A percentile compares a stretch with the other conserved stretches of the same genome.
These are phyloP conservation scores for Pseudocercospora eumusae DNA, from an alignment of 2,329 filamentous ascomycete species.

Conservation along the genomic window DNA sequence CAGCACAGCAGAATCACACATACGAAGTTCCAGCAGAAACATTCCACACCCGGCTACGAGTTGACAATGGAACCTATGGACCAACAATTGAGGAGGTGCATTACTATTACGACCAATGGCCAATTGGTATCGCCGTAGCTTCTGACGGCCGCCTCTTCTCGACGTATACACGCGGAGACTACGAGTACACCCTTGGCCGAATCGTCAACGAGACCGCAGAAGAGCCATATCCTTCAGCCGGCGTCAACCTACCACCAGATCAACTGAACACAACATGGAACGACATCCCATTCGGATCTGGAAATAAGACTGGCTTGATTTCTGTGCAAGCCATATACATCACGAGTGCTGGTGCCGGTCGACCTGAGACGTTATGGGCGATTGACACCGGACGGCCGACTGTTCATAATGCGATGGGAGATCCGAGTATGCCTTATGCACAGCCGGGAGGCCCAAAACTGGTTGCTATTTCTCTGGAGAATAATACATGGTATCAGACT, in stretches of 20 bases:
- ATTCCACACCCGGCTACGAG: slow-evolving; percentile 42
- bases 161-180: slow-evolving; percentile 50
- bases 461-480: slow-evolving; percentile 46
- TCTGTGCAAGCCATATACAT: slow-evolving; percentile 51
- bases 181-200: slow-evolving; percentile 52
- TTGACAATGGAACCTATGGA: slow-evolving; percentile 53
- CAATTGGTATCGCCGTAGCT: slow-evolving; percentile 49
- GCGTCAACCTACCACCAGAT: slow-evolving; percentile 40
- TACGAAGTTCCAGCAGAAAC: slow-evolving; percentile 17
- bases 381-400: slow-evolving; percentile 51
- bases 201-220: slow-evolving; percentile 52
- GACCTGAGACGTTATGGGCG: slow-evolving; percentile 50
- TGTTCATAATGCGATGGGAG: slow-evolving; percentile 42
- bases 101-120: slow-evolving; percentile 50
- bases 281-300: slow-evolving; percentile 49
- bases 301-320: slow-evolving; percentile 46
- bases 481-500: slow-evolving; percentile 45
- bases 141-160: slow-evolving; percentile 48
- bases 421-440: slow-evolving; percentile 48
- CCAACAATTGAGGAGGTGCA: slow-evolving; percentile 52
- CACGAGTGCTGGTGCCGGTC: slow-evolving; percentile 40
- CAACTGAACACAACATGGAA: slow-evolving; percentile 45
- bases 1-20: slow-evolving; percentile 33
- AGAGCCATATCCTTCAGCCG: slow-evolving; percentile 48
- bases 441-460: slow-evolving; percentile 51